Base-by-base conservation (phyloP, 768 basidiomycete species). In the Trametes coccinea region DNA sequence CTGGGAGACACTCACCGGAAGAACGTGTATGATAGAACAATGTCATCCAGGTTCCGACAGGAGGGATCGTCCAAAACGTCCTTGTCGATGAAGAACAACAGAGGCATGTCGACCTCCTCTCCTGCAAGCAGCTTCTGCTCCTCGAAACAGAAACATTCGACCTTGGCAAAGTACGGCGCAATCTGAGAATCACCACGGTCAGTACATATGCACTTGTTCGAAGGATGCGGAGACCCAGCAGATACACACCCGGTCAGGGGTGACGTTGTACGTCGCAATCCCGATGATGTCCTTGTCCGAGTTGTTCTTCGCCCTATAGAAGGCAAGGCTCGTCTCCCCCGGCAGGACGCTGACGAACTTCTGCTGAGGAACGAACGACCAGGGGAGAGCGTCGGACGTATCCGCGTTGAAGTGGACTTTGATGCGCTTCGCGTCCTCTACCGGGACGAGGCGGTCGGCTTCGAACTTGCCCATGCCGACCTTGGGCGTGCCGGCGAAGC, bases 101-200 rank as follows among this genome's bases (percentile, higher is more conserved):
- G 82, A 2, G 97, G 97, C 84, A 99, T 93, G 75, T 99, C 97
- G 37, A 99, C 91, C 75, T 98, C 95, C 77, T 99, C 97, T 31
- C 90, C 89, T 0, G 95, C 95, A 29, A 97, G 79, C 9, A 99
- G 84, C 68, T 88, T 91, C 75, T 99, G 97, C 72, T 99, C 97
- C 73, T 99, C 97, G 67, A 99, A 99, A 75, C 97, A 99, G 79
- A 99, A 99, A 67, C 97, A 99, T 74, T 99, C 97, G 11, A 99
- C 94, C 78, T 99, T 99, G 53, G 95, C 94, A 71, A 99, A 99
- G 75, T 98, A 98, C 0, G 96, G 95, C 8, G 97, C 97, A 66
- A 98, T 84, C 96, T 98, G 70, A n/a, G 22, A 34, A 14, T 6
- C 13, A 31, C 31, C 31, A 1, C 29, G 39, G 55, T 29, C 40